Base-by-base conservation (phyloP, 2,329 filamentous ascomycete genomes). In the Aureobasidium namibiae region DNA sequence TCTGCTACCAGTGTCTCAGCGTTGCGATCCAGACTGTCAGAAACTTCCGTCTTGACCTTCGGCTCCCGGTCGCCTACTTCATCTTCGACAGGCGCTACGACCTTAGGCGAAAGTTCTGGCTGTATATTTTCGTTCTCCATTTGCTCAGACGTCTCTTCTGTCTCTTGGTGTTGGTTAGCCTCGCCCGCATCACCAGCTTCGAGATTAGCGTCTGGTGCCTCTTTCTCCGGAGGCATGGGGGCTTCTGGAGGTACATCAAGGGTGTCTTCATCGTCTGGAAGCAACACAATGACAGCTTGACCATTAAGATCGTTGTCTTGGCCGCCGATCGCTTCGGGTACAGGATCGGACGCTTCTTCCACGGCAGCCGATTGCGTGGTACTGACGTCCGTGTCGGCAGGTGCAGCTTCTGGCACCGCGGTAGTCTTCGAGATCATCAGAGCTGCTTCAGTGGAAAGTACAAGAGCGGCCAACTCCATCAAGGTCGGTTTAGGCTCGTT, bases 151-250 rank as follows among this genome's bases (percentile, higher is more conserved):
- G 13, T 24, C 11, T 49, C 4, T 36, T 1, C 3, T 50, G 31
- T 4, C 29, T 3, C n/a, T 33, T 34, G 1, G 4, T 10, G 2
- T 38, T n/a, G 9, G 13, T 2, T 24, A 2, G 3, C 18, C 29
- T 36, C 21, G 4, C 16, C 13, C 3, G 36, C 13, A 3, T 10
- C 11, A 18, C 16, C 31, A 14, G 29, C 6, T 5, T 21, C 29
- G 2, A 13, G 0, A 1, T n/a, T 18, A 2, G 1, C 3, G 4
- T 24, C 33, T 8, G 13, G 2, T 14, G 1, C 10, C 8, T 2
- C 18, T 4, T 1, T 16, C 6, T 24, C 46, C 14, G 31, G 18
- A 24, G 31, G 18, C n/a, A 16, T 24, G 2, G 31, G 18, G 5
- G 31, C 31, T 11, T 49, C 46, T 5, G 46, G 18, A 1, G 11